These are phyloP conservation scores for Vitis rupestris DNA, from an alignment of 164 flowering plant genomes.

Conservation along the genomic window DNA sequence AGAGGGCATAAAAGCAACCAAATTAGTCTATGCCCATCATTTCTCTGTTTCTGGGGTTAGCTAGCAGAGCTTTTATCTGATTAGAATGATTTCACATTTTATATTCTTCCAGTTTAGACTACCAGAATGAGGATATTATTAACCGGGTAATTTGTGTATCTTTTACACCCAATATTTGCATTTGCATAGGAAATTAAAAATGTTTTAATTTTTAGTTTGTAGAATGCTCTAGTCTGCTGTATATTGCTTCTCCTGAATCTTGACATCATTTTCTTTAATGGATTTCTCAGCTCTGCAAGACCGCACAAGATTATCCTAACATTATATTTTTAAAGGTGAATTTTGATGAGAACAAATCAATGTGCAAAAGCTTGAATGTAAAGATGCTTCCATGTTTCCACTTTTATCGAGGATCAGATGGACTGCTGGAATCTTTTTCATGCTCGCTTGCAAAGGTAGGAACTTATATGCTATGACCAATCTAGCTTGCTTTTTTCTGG, in stretches of 20 bases:
- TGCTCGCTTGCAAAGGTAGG: conserved; percentile 92
- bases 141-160: too few species aligned
- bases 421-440: conserved; percentile 81
- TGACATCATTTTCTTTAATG: conserved; percentile 10
- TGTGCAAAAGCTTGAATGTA: conserved; percentile 93
- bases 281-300: conserved; percentile 76
- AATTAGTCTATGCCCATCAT: too few species aligned
- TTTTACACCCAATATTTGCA: too few species aligned
- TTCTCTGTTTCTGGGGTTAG: too few species aligned
- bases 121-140: too few species aligned
- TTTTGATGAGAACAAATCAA: conserved; percentile 93
- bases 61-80: too few species aligned
- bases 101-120: too few species aligned
- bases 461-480: not conserved
- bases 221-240: too few species aligned
- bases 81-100: too few species aligned
- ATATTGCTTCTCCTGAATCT: not conserved
- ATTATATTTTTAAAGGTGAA: conserved; percentile 91
- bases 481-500: not conserved
- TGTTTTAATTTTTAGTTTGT: too few species aligned
- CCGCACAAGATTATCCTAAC: conserved; percentile 79
- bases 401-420: conserved; percentile 93
- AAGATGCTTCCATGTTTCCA: conserved; percentile 93
- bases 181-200: too few species aligned
- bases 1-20: too few species aligned